phyloP scores from a whole-genome alignment of 1,139 yeast genomes.

The Candida sp. region DNA sequence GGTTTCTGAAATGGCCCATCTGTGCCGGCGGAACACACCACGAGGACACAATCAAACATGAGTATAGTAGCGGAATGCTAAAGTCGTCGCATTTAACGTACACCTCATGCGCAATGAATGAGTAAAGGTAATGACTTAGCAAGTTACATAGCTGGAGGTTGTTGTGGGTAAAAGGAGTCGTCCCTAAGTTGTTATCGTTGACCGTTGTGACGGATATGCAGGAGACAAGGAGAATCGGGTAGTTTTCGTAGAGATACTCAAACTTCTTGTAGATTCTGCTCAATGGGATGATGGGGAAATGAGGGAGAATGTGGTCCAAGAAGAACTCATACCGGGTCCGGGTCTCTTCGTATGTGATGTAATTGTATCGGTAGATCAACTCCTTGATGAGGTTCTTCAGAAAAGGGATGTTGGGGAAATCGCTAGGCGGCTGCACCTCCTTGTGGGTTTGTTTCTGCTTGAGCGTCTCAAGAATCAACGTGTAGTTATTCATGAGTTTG shows the following conservation, averaged over 20 bases:
- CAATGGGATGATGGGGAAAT: constrained; percentile 52
- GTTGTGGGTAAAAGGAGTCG: constrained; percentile 3
- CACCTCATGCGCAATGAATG: constrained; percentile 47
- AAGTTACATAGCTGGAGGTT: constrained; percentile 39
- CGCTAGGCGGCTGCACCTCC: neutral
- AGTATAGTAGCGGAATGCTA: constrained; percentile 42
- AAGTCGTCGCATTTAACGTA: constrained; percentile 47
- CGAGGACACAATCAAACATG: constrained; percentile 47
- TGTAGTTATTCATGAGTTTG: constrained; percentile 6
- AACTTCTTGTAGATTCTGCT: constrained; percentile 36
- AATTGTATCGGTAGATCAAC: constrained; percentile 28
- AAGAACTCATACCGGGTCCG: constrained; percentile 38
- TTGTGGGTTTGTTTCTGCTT: neutral
- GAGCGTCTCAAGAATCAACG: constrained; percentile 5
- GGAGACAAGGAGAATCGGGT: constrained; percentile 50
- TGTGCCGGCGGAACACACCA: constrained; percentile 57
- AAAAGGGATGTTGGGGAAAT: constrained; percentile 40
- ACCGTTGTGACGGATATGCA: constrained; percentile 54
- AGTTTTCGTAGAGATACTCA: constrained; percentile 40
- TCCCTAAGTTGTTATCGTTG: constrained; percentile 37
- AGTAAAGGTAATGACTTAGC: constrained; percentile 48
- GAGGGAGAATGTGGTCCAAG: constrained; percentile 40
- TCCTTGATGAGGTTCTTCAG: constrained; percentile 46
- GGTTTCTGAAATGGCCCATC: constrained; percentile 56
- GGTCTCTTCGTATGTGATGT: constrained; percentile 30